These are phyloP conservation scores for Cucurbita maxima DNA, from an alignment of 306 rosid genomes.

Conservation along the genomic window DNA sequence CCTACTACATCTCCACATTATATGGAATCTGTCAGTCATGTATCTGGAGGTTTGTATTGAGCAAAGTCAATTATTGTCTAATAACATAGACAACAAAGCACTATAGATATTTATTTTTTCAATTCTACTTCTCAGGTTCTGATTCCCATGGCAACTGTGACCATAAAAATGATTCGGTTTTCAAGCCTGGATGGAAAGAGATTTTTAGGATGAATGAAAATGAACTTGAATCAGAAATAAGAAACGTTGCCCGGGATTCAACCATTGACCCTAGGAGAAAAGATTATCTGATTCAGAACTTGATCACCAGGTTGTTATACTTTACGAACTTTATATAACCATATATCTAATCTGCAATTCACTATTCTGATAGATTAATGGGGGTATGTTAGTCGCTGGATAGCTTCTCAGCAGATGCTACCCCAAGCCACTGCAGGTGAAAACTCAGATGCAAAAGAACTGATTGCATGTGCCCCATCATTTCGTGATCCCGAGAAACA, in stretches of 20 bases:
- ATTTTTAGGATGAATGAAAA: constrained; percentile 92
- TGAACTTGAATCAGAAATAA: constrained; percentile 92
- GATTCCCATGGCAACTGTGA: constrained; percentile 67
- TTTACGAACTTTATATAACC: background rate
- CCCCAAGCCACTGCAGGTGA: constrained; percentile 51
- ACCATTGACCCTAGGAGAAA: constrained; percentile 97
- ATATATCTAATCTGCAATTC: constrained; percentile 1
- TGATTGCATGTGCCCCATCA: constrained; percentile 44
- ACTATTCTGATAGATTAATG: constrained; percentile 14
- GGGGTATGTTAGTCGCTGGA: constrained; percentile 63
- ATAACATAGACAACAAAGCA: background rate
- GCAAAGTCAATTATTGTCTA: background rate
- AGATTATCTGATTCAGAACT: constrained; percentile 92
- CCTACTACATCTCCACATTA: constrained; percentile 35
- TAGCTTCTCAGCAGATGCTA: constrained; percentile 86
- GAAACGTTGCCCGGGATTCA: constrained; percentile 77
- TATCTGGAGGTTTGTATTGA: constrained; percentile 2
- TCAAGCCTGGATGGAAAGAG: constrained; percentile 99
- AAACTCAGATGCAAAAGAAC: constrained; percentile 42
- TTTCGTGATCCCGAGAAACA: constrained; percentile 56
- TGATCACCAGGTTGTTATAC: constrained; percentile 61
- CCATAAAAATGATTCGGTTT: constrained; percentile 60
- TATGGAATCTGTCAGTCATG: constrained; percentile 20
- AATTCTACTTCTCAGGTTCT: constrained; percentile 23
- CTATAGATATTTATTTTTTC: background rate